phyloP scores from a whole-genome alignment of 2,329 filamentous ascomycete species.

The Cordyceps tenuipes region DNA sequence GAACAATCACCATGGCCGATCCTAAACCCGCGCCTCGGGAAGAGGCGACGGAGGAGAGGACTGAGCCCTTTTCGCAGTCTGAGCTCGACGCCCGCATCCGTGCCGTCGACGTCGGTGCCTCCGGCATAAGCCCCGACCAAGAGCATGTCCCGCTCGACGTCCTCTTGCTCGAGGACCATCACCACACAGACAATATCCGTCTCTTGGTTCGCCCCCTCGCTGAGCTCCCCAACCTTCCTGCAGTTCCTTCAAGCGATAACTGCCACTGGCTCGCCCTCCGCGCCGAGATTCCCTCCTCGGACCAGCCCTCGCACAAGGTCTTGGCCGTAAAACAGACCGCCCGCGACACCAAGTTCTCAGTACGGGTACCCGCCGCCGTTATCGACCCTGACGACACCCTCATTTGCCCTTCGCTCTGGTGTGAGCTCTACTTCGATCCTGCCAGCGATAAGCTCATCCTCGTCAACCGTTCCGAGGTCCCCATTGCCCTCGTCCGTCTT shows the following conservation, averaged over 20 bases:
- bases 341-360: slow-evolving; percentile 52
- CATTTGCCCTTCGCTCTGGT: slow-evolving; percentile 44
- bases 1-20: slow-evolving; percentile 36
- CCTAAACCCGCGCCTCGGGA: slow-evolving; percentile 30
- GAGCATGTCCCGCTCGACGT: slow-evolving; percentile 45
- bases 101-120: slow-evolving; percentile 34
- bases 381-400: slow-evolving; percentile 32
- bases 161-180: slow-evolving; percentile 41
- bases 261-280: slow-evolving; percentile 49
- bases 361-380: slow-evolving; percentile 48
- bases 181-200: slow-evolving; percentile 47
- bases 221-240: slow-evolving; percentile 42
- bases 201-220: slow-evolving; percentile 49
- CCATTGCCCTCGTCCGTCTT: slow-evolving; percentile 40
- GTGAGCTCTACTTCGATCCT: slow-evolving; percentile 52
- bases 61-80: slow-evolving; percentile 49
- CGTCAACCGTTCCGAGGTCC: slow-evolving; percentile 45
- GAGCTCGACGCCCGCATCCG: slow-evolving; percentile 45
- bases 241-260: slow-evolving; percentile 47
- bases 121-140: slow-evolving; percentile 27
- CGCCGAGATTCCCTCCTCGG: slow-evolving; percentile 42
- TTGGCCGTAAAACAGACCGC: slow-evolving; percentile 52
- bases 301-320: slow-evolving; percentile 48
- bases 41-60: slow-evolving; percentile 41
- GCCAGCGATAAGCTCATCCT: slow-evolving; percentile 50